Percentiles rank a stretch among this genome's conserved stretches.
These are phyloP conservation scores for Apiotrichum gracile DNA, from an alignment of 1,284 basidiomycete genomes.

Conservation along the genomic window DNA sequence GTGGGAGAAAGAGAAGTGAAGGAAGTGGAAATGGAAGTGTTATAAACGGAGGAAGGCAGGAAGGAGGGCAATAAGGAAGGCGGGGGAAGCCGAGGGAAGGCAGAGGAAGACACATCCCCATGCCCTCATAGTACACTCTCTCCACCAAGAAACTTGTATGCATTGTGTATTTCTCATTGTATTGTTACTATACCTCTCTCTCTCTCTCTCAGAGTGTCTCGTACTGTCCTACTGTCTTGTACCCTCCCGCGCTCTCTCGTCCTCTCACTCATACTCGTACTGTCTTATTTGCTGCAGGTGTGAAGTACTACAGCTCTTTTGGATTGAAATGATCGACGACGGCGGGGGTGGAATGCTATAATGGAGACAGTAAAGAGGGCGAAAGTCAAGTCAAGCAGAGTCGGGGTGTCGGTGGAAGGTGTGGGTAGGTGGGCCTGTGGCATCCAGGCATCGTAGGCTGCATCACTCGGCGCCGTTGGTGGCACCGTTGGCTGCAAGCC, in stretches of 20 bases:
- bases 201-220: no score
- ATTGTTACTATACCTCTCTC: no score
- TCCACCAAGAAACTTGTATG: neutral
- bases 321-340: neutral
- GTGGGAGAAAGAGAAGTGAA: neutral
- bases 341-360: conserved; percentile 1
- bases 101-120: no score
- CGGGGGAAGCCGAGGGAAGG: no score
- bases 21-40: neutral
- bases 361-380: conserved; percentile 1
- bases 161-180: no score
- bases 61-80: neutral
- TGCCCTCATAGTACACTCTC: no score
- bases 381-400: no score
- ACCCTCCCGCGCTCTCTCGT: neutral
- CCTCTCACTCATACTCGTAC: neutral
- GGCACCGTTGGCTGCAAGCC: conserved; percentile 41
- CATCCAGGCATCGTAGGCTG: no score
- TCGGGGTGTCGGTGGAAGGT: neutral
- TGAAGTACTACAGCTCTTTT: conserved; percentile 2
- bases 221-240: neutral
- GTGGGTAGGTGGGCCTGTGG: neutral
- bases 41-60: neutral
- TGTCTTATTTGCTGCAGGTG: neutral
- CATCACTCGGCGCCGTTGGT: no score